Evolutionary conservation across 2,329 filamentous ascomycete species (phyloP).

Genomic region (Gnomoniopsis sp.): DNA sequence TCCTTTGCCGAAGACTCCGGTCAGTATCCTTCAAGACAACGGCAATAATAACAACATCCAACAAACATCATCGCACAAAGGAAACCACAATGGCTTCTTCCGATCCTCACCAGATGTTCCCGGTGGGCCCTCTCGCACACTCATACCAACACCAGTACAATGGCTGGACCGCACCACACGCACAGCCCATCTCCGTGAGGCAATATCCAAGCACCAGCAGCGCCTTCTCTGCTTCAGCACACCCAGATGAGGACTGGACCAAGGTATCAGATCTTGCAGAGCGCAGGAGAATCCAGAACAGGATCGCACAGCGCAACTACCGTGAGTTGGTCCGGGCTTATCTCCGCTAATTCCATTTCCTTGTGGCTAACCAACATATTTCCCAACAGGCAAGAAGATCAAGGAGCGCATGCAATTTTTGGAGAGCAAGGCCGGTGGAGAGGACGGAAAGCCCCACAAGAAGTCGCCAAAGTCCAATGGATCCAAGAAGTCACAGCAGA

Average conservation of each 20-base stretch:
- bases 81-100: slow-evolving; percentile 13
- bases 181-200: slow-evolving; percentile 17
- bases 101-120: slow-evolving; percentile 18
- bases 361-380: slow-evolving; percentile 12
- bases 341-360: slow-evolving; percentile 1
- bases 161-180: slow-evolving; percentile 15
- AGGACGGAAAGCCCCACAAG: slow-evolving; percentile 36
- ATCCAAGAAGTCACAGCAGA: slow-evolving; percentile 23
- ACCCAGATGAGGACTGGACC: slow-evolving; percentile 97
- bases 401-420: slow-evolving; percentile 86
- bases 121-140: slow-evolving; percentile 15
- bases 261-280: slow-evolving; percentile 98
- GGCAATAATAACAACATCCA: not conserved
- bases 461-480: slow-evolving; percentile 41
- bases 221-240: slow-evolving; percentile 90
- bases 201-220: slow-evolving; percentile 65
- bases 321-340: slow-evolving; percentile 50
- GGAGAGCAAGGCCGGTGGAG: slow-evolving; percentile 67
- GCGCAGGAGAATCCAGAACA: slow-evolving; percentile 90
- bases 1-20: not conserved
- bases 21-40: not conserved
- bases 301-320: slow-evolving; percentile 96
- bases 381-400: slow-evolving; percentile 76
- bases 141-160: slow-evolving; percentile 16
- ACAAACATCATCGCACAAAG: not conserved